Evolutionary conservation across 2,329 filamentous ascomycete genomes (phyloP), one percentile per base, ranked within the genome.

Genomic region (Colletotrichum limetticola): DNA sequence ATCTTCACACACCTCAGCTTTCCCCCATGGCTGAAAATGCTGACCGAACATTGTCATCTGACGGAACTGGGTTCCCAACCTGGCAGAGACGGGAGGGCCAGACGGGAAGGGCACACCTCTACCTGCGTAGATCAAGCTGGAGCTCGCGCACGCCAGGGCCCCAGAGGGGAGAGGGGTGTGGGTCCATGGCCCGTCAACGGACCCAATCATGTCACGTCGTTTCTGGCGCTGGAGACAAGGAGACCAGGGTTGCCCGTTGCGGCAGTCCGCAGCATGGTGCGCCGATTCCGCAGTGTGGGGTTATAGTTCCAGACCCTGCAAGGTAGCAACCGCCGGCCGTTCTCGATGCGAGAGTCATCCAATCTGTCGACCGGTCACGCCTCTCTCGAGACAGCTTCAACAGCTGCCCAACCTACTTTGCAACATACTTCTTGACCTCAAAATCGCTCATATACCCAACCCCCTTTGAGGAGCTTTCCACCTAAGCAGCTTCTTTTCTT

Each of bases 231-330:
- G 52, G 52, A 28, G 32, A 55, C 16, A 19, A 58, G 37, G 52
- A 37, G 16, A n/a, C 46, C 60, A 70, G 70, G 66, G 66, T 65
- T 71, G 71, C 71, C 71, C 60, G 55, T 71, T 71, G 58, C 71
- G 55, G 71, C 71, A 71, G 60, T 71, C 66, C 71, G 71, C 71
- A 73, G 61, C 58, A 42, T 72, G 68, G 63, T 71, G 71, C 68
- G 71, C 71, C 71, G 68, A 72, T 74, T 74, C 68, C 71, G 71
- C 71, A 68, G 62, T 74, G 71, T 74, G 68, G 71, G 71, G 71
- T 74, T 19, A 19, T 42, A 74, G 59, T 67, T 63, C 68, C 63
- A 72, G 68, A 59, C 68, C 68, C 71, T 74, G 71, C 46, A 72
- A 57, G 68, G 71, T 74, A 74, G 68, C 68, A 65, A 30, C 60